These are phyloP conservation scores for Penicillium steckii DNA, from an alignment of 495 filamentous ascomycete genomes.

Conservation along the genomic window DNA sequence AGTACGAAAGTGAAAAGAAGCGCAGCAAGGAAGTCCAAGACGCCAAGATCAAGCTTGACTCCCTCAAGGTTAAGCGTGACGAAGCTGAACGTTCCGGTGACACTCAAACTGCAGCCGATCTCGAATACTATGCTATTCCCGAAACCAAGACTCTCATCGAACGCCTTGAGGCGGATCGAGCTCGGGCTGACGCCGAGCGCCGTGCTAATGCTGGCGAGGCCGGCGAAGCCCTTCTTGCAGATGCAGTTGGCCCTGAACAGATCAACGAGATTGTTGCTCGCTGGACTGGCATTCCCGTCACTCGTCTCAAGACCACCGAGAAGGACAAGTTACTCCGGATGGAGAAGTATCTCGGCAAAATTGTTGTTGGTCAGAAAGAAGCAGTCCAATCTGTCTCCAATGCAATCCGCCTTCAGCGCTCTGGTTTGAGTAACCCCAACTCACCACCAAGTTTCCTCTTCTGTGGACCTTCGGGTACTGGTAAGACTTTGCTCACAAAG, in stretches of 20 bases:
- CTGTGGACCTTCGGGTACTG: slow-evolving; percentile 96
- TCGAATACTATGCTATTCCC: slow-evolving; percentile 96
- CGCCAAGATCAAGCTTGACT: slow-evolving; percentile 91
- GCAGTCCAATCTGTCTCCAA: slow-evolving; percentile 94
- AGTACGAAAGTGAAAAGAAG: slow-evolving; percentile 89
- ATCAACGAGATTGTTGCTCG: slow-evolving; percentile 98
- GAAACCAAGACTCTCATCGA: slow-evolving; percentile 80
- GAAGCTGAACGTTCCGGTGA: slow-evolving; percentile 87
- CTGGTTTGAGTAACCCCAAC: slow-evolving; percentile 90
- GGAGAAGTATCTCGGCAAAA: slow-evolving; percentile 78
- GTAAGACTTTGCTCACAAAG: slow-evolving; percentile 96
- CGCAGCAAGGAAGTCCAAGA: slow-evolving; percentile 90
- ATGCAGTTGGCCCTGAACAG: slow-evolving; percentile 93
- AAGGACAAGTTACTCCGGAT: slow-evolving; percentile 96
- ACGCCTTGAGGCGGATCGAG: slow-evolving; percentile 77
- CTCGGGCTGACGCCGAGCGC: slow-evolving; percentile 69
- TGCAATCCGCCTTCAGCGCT: slow-evolving; percentile 90
- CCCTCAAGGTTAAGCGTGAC: slow-evolving; percentile 82
- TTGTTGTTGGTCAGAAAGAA: slow-evolving; percentile 92
- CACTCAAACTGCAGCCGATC: slow-evolving; percentile 77
- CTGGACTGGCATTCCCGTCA: slow-evolving; percentile 97
- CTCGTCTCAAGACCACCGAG: slow-evolving; percentile 87
- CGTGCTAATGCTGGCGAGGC: slow-evolving; percentile 53
- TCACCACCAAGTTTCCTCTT: slow-evolving; percentile 97
- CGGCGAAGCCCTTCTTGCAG: slow-evolving; percentile 72